Percentiles rank a stretch among this genome's conserved stretches.
Conservation (phyloP, 352 stramenopile species). For the Thalassiosira sp. region DNA sequence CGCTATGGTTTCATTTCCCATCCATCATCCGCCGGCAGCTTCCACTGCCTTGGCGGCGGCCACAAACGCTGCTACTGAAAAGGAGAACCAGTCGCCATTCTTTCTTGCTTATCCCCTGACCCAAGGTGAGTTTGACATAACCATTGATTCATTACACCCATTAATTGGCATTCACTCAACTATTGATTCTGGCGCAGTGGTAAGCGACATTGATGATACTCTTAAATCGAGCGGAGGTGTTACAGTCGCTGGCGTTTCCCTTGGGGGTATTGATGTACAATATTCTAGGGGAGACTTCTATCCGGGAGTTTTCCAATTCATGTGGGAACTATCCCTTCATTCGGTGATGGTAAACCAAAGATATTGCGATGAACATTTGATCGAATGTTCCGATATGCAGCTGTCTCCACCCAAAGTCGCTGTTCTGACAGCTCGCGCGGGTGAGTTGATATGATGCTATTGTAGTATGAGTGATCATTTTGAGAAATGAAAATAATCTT, state of each 20-base stretch:
- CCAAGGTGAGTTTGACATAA: no score
- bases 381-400: slow-evolving; percentile 10
- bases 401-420: slow-evolving; percentile 80
- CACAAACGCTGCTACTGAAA: not conserved
- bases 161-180: no score
- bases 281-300: slow-evolving; percentile 86
- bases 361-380: slow-evolving; percentile 35
- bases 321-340: slow-evolving; percentile 78
- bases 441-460: no score
- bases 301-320: slow-evolving; percentile 86
- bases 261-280: slow-evolving; percentile 85
- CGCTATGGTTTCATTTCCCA: not conserved
- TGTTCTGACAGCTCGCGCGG: slow-evolving; percentile 83
- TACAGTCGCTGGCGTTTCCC: slow-evolving; percentile 66
- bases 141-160: no score
- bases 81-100: not conserved
- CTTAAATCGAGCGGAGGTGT: slow-evolving; percentile 77
- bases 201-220: slow-evolving; percentile 87
- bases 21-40: not conserved
- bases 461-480: no score
- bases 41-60: not conserved
- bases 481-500: no score
- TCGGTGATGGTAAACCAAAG: slow-evolving; percentile 42
- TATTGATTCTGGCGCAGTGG: no score
- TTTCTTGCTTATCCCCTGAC: slow-evolving; percentile 57